Base-by-base conservation (phyloP, 768 basidiomycete species). In the Pholiota microspora region DNA sequence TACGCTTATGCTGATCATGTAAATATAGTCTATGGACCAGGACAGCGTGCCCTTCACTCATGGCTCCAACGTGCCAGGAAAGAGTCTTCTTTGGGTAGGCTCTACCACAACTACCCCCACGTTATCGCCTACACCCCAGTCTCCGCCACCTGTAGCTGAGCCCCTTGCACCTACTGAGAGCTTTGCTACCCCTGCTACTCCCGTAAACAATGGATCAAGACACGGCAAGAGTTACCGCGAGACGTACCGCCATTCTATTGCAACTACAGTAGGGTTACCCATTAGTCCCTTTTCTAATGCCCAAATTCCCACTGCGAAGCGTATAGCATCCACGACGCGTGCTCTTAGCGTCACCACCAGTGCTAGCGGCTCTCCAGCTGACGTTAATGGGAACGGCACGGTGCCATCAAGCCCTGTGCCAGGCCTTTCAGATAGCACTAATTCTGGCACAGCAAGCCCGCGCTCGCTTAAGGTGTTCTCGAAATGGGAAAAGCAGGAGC, bases 401-500 rank as follows among this genome's bases (percentile, higher is more conserved):
- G 46, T 45, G 3, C 27, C 53, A 3, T 48, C 32, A 1, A 23
- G 40, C 46, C 53, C 45, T 12, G 53, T 12, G 7, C 18, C 64
- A 27, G 64, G 75, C 23, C 65, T 80, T 48, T 61, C 71, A n/a
- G 83, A 85, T 56, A 84, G 79, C 60, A 85, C 87, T 5, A 84
- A 84, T 51, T 72, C 65, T 9, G 53, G 45, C 24, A 27, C 31
- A 9, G 66, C 51, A 67, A 71, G 28, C 71, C 71, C 16, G 52
- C 49, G 3, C 49, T 35, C 59, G 49, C 27, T 67, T 18, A 69
- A 68, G 49, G 75, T 77, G 16, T 85, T 83, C 60, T 86, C 88
- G 2, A 91, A 89, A 69, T 91, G 88, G 88, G 90, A 92, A 68
- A 92, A 90, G 57, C 89, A 92, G 67, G 89, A 93, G 60, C 68